Evolutionary conservation across 352 stramenopile species (phyloP).

Genomic region (Pythium coloratum): DNA sequence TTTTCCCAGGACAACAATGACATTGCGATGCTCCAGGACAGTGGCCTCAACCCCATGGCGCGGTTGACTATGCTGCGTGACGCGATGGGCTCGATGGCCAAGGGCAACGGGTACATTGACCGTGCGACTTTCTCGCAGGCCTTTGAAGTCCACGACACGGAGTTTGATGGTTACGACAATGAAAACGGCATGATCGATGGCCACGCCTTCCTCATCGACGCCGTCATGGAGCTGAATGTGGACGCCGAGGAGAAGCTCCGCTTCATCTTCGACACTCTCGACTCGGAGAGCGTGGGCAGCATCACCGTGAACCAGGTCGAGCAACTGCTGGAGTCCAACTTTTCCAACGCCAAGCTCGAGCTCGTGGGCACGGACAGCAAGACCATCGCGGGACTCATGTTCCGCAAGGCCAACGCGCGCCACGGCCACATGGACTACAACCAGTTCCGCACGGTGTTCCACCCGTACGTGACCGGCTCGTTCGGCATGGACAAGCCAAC

Average conservation of each 20-base stretch:
- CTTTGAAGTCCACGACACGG: constrained; percentile 59
- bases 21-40: constrained; percentile 3
- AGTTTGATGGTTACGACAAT: constrained; percentile 59
- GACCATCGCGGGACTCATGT: constrained; percentile 66
- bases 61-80: constrained; percentile 71
- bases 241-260: constrained; percentile 71
- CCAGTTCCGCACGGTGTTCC: constrained; percentile 74
- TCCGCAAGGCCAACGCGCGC: constrained; percentile 58
- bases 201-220: constrained; percentile 79
- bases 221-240: constrained; percentile 78
- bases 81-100: constrained; percentile 72
- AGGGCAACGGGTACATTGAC: constrained; percentile 64
- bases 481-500: constrained; percentile 45
- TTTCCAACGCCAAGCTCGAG: constrained; percentile 67
- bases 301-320: constrained; percentile 68
- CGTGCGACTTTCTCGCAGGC: constrained; percentile 74
- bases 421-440: constrained; percentile 67
- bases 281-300: constrained; percentile 47
- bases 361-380: constrained; percentile 73
- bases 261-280: constrained; percentile 86
- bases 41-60: constrained; percentile 43
- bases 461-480: constrained; percentile 63
- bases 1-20: constrained; percentile 56
- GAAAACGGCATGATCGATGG: constrained; percentile 60
- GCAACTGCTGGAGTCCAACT: constrained; percentile 70